These are phyloP conservation scores for Microsporum audouinii DNA, from an alignment of 2,329 filamentous ascomycete species.

Conservation along the genomic window DNA sequence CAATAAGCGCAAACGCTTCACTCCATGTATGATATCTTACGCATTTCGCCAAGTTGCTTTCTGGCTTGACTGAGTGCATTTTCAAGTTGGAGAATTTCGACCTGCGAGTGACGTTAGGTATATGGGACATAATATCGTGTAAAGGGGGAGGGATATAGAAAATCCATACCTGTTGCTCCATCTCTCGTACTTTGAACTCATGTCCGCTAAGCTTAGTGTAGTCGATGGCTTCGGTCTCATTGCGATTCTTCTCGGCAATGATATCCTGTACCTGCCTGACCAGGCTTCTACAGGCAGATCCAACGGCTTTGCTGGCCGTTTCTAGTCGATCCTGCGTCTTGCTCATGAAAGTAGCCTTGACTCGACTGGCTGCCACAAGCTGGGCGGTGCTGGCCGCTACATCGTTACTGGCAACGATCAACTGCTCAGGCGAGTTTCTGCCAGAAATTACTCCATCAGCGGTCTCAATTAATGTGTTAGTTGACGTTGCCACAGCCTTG, in stretches of 20 bases:
- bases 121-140: conserved; percentile 2
- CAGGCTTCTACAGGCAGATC: conserved; percentile 70
- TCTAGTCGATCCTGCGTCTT: conserved; percentile 90
- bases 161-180: conserved; percentile 89
- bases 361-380: conserved; percentile 84
- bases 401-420: conserved; percentile 95
- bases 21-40: conserved; percentile 89
- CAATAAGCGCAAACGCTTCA: conserved; percentile 31
- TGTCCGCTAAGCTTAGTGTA: conserved; percentile 80
- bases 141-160: background rate
- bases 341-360: conserved; percentile 97
- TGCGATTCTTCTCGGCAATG: conserved; percentile 73
- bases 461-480: conserved; percentile 94
- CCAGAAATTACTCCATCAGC: conserved; percentile 88
- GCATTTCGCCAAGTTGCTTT: conserved; percentile 85
- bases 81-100: conserved; percentile 93
- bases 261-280: conserved; percentile 91
- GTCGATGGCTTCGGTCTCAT: conserved; percentile 69
- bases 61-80: conserved; percentile 71
- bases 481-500: conserved; percentile 87
- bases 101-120: conserved; percentile 41
- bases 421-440: conserved; percentile 87
- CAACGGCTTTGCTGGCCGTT: conserved; percentile 83
- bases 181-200: conserved; percentile 97
- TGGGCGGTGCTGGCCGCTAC: conserved; percentile 94